phyloP scores from a whole-genome alignment of 2,329 filamentous ascomycete species.

The Juglanconis oblonga region DNA sequence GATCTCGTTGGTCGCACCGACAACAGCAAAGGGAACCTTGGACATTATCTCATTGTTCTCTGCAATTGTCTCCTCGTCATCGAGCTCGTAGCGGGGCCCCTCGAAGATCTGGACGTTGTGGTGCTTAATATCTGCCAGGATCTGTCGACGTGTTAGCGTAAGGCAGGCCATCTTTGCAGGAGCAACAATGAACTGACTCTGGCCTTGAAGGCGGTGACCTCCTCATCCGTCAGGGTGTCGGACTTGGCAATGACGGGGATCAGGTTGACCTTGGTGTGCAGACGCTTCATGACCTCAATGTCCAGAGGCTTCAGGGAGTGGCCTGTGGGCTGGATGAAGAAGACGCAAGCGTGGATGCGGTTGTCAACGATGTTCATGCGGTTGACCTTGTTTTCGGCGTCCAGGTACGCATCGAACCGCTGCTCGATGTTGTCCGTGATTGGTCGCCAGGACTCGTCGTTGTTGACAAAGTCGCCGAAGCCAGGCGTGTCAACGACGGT shows the following conservation, averaged over 20 bases:
- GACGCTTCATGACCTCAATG: slow-evolving; percentile 98
- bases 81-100: slow-evolving; percentile 95
- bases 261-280: slow-evolving; percentile 99
- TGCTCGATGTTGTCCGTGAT: slow-evolving; percentile 99
- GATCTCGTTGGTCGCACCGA: slow-evolving; percentile 95
- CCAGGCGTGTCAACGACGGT: slow-evolving; percentile 98
- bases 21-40: slow-evolving; percentile 97
- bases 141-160: slow-evolving; percentile 51
- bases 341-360: slow-evolving; percentile 97
- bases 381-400: slow-evolving; percentile 99
- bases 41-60: slow-evolving; percentile 99
- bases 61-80: slow-evolving; percentile 98
- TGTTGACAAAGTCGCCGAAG: slow-evolving; percentile 99
- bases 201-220: slow-evolving; percentile 91
- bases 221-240: slow-evolving; percentile 95
- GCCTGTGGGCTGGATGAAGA: slow-evolving; percentile 98
- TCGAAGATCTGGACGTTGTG: slow-evolving; percentile 99
- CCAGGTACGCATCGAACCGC: slow-evolving; percentile 95
- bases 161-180: neutral
- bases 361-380: slow-evolving; percentile 99
- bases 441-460: slow-evolving; percentile 98
- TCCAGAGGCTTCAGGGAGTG: slow-evolving; percentile 98
- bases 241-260: slow-evolving; percentile 99
- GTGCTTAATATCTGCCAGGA: slow-evolving; percentile 92
- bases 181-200: slow-evolving; percentile 63